phyloP scores from a whole-genome alignment of 306 rosid genomes.

The Vachellia pachyceras region DNA sequence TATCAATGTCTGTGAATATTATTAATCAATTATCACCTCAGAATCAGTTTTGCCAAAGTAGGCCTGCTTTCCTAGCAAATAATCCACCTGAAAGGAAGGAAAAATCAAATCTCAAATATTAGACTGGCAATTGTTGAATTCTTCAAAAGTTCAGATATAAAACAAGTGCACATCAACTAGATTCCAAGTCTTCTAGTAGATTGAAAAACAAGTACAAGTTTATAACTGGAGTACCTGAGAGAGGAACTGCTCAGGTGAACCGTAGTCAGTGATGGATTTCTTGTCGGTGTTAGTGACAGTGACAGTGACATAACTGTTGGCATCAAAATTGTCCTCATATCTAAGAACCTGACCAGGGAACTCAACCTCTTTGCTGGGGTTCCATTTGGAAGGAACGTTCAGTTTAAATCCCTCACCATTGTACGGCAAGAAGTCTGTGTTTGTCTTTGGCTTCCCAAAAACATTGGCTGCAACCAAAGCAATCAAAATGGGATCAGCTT shows the following conservation, averaged over 20 bases:
- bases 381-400: conserved; percentile 85
- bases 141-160: conserved; percentile 16
- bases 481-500: conserved; percentile 20
- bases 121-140: conserved; percentile 20
- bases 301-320: conserved; percentile 72
- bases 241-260: conserved; percentile 80
- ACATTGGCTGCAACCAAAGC: conserved; percentile 74
- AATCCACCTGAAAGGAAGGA: conserved; percentile 69
- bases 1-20: background rate
- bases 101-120: conserved; percentile 29
- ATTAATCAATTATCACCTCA: conserved; percentile 69
- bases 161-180: background rate
- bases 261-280: conserved; percentile 85
- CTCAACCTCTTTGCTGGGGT: conserved; percentile 86
- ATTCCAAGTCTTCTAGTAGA: background rate
- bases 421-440: conserved; percentile 85
- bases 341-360: conserved; percentile 93
- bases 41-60: conserved; percentile 81
- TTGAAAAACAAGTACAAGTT: conserved; percentile 6
- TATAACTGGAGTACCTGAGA: conserved; percentile 48
- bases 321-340: conserved; percentile 85
- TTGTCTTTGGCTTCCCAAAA: conserved; percentile 85
- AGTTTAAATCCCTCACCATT: conserved; percentile 84
- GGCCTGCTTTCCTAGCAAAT: conserved; percentile 88
- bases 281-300: conserved; percentile 72